Percentiles rank a stretch among this genome's conserved stretches.
These are phyloP conservation scores for Pseudonitzschia multiseries DNA, from an alignment of 108 stramenopile genomes.

Conservation along the genomic window DNA sequence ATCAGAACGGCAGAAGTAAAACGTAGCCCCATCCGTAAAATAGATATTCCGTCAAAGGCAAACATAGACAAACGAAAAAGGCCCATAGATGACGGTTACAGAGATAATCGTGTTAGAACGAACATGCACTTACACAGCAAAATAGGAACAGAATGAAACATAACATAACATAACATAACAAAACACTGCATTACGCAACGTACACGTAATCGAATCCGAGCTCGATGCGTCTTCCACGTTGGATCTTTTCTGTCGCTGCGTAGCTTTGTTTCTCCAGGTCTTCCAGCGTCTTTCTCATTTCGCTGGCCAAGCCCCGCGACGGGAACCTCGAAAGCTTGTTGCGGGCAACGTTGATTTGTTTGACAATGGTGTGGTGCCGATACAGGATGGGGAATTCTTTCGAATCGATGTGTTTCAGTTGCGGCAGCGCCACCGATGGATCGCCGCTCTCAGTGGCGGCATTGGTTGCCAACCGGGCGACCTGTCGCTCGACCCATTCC, in stretches of 20 bases:
- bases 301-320: constrained; percentile 48
- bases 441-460: neutral
- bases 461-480: constrained; percentile 19
- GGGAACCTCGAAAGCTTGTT: constrained; percentile 81
- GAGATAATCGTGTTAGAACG: too few species aligned
- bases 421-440: constrained; percentile 1
- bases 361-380: constrained; percentile 69
- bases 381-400: constrained; percentile 89
- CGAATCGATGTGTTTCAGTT: constrained; percentile 45
- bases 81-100: too few species aligned
- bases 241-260: constrained; percentile 41
- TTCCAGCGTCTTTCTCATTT: constrained; percentile 66
- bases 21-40: too few species aligned
- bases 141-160: too few species aligned
- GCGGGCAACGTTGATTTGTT: constrained; percentile 91
- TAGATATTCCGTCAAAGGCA: too few species aligned
- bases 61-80: too few species aligned
- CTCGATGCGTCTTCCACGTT: constrained; percentile 50
- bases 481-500: constrained; percentile 90
- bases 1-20: too few species aligned
- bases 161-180: too few species aligned
- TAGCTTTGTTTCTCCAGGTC: constrained; percentile 61
- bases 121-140: too few species aligned
- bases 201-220: constrained; percentile 95
- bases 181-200: neutral